Base-by-base conservation (phyloP, 306 rosid genomes). In the Rubus idaeus region DNA sequence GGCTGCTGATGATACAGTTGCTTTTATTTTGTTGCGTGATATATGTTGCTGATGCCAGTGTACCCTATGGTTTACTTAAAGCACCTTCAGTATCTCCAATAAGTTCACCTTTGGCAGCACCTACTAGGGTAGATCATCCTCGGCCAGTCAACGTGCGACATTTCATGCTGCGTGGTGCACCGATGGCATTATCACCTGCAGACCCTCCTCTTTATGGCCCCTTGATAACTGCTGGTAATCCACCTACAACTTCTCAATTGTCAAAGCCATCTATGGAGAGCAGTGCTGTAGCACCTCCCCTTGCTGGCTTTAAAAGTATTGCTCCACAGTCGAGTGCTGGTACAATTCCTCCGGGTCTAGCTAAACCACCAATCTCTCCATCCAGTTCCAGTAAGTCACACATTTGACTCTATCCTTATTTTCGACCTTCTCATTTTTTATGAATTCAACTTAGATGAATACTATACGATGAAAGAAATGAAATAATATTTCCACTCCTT, bases 331-430 rank as follows among this genome's bases (percentile, higher is more conserved):
- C 92, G 16, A 37, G 61, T 42, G 78, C 82, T 78, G 96, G 90
- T 53, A 82, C 86, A 51, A 78, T 84, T 65, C 91, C 94, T 82
- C 87, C 91, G 50, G 88, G 84, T 51, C 77, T 91, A 86, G 78
- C 90, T 75, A 90, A 93, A 82, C 93, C 93, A 4, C 96, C 93
- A 16, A 67, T 93, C 74, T 83, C 97, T 71, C 97, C 95, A 73
- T 57, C 82, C 68, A 81, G 52, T 63, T 88, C 97, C 56, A 78
- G 98, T 93, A 86, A 88, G 93, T 83, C 53, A 1, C 58, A 61
- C 62, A 37, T 35, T 37, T 8, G 9, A 44, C 40, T 66, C 0
- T 60, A 18, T 75, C 20, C 53, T 21, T 71, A 6, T 67, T 46
- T 41, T 40, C 20, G 2, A 68, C 35, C 21, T 42, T 5, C 64